These are phyloP conservation scores for Stachybotrys echinatus DNA, from an alignment of 2,329 filamentous ascomycete genomes.

Conservation along the genomic window DNA sequence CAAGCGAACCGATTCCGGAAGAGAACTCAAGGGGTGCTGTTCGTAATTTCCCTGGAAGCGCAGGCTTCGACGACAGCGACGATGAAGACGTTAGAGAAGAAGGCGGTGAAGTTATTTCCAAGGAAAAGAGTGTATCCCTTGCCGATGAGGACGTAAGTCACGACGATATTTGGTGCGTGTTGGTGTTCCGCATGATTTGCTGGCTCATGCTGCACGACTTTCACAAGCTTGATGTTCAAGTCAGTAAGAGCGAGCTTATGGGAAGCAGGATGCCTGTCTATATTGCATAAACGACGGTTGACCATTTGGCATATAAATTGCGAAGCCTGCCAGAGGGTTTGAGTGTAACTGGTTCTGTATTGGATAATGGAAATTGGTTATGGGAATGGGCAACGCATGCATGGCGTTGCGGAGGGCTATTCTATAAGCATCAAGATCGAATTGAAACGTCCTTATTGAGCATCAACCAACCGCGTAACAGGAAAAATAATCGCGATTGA, in stretches of 20 bases:
- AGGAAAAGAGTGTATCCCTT: slow-evolving; percentile 9
- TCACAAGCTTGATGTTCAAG: slow-evolving; percentile 46
- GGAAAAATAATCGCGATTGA: too few species aligned
- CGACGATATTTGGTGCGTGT: slow-evolving; percentile 46
- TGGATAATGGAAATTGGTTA: too few species aligned
- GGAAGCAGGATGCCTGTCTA: slow-evolving; percentile 53
- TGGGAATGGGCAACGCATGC: background rate
- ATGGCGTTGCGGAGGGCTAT: background rate
- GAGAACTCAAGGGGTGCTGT: slow-evolving; percentile 3
- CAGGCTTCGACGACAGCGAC: slow-evolving; percentile 3
- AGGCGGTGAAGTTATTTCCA: slow-evolving; percentile 1
- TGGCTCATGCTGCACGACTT: slow-evolving; percentile 55
- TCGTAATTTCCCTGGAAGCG: background rate
- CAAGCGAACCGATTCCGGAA: slow-evolving; percentile 12
- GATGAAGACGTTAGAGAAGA: background rate
- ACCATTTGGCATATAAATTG: too few species aligned
- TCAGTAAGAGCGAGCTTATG: slow-evolving; percentile 46
- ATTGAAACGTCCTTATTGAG: background rate
- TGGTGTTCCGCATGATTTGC: slow-evolving; percentile 53
- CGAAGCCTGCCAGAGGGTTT: too few species aligned
- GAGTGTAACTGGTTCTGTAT: background rate
- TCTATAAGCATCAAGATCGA: background rate
- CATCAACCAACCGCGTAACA: background rate
- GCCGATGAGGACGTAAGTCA: slow-evolving; percentile 19
- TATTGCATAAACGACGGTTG: slow-evolving; percentile 32